phyloP scores from a whole-genome alignment of 306 rosid genomes.

The Trifolium repens region DNA sequence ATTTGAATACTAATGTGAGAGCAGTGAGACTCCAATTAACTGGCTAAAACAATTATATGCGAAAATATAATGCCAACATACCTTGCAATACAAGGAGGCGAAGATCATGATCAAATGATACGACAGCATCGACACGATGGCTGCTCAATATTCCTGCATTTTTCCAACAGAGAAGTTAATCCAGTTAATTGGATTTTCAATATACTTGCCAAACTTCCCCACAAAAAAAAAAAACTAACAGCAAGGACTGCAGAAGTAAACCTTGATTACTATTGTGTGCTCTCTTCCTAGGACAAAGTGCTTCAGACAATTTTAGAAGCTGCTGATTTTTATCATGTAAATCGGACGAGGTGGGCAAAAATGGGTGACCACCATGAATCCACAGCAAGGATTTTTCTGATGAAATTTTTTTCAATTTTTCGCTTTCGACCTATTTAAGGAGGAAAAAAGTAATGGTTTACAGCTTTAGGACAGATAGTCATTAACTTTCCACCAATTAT shows the following conservation, averaged over 20 bases:
- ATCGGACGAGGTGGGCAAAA: constrained; percentile 61
- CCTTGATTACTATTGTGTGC: constrained; percentile 50
- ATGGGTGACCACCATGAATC: constrained; percentile 92
- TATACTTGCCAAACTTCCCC: constrained; percentile 3
- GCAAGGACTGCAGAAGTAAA: constrained; percentile 38
- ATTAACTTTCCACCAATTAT: too few relatives aligned
- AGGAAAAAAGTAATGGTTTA: background rate
- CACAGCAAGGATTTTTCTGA: constrained; percentile 76
- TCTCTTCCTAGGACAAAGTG: constrained; percentile 64
- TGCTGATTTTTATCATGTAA: constrained; percentile 61
- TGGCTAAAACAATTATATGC: background rate
- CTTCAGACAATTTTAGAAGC: constrained; percentile 61
- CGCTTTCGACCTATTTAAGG: constrained; percentile 57
- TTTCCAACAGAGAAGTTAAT: background rate
- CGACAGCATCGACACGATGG: constrained; percentile 50
- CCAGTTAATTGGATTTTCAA: constrained; percentile 34
- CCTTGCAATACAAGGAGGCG: constrained; percentile 78
- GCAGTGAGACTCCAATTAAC: background rate
- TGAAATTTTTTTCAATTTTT: constrained; percentile 48
- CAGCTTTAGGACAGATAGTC: too few relatives aligned
- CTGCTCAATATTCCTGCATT: constrained; percentile 44
- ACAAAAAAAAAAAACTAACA: background rate
- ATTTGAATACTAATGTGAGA: background rate
- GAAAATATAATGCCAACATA: constrained; percentile 37
- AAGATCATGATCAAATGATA: constrained; percentile 54